Conservation (phyloP, 306 rosid species). For the Oxytropis ochrocephala region DNA sequence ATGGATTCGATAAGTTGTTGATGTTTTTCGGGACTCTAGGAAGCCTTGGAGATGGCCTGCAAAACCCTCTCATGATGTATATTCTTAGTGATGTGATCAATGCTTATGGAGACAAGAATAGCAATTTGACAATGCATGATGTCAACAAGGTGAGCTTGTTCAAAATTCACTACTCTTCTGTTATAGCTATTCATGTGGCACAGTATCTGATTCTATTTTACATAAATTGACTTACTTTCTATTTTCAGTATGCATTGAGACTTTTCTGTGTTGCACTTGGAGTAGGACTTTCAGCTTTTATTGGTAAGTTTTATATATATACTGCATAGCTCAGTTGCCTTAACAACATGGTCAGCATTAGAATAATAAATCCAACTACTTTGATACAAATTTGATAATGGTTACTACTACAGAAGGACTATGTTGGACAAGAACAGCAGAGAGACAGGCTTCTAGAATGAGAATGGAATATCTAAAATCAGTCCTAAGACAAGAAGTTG, state of each 20-base stretch:
- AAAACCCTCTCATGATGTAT: slow-evolving; percentile 74
- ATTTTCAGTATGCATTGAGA: slow-evolving; percentile 59
- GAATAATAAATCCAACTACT: neutral
- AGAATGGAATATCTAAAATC: slow-evolving; percentile 74
- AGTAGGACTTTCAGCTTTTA: slow-evolving; percentile 71
- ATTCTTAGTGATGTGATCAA: slow-evolving; percentile 78
- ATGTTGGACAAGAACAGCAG: slow-evolving; percentile 86
- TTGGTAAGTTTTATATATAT: slow-evolving; percentile 39
- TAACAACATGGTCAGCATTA: neutral
- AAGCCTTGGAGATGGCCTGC: slow-evolving; percentile 81
- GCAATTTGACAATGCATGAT: slow-evolving; percentile 35
- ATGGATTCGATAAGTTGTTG: slow-evolving; percentile 57
- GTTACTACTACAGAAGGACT: slow-evolving; percentile 59
- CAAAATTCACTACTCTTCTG: neutral
- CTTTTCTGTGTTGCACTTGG: slow-evolving; percentile 70
- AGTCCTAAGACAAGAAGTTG: slow-evolving; percentile 84
- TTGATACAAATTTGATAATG: slow-evolving; percentile 8
- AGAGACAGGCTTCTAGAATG: slow-evolving; percentile 85
- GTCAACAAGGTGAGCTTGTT: slow-evolving; percentile 59
- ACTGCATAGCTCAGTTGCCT: neutral
- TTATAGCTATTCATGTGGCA: neutral
- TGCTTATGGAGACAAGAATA: slow-evolving; percentile 45
- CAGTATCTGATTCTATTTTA: neutral
- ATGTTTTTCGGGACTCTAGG: slow-evolving; percentile 80
- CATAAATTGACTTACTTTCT: too few relatives aligned